Evolutionary conservation across 2,329 filamentous ascomycete genomes (phyloP).

Genomic region (Colletotrichum horii): DNA sequence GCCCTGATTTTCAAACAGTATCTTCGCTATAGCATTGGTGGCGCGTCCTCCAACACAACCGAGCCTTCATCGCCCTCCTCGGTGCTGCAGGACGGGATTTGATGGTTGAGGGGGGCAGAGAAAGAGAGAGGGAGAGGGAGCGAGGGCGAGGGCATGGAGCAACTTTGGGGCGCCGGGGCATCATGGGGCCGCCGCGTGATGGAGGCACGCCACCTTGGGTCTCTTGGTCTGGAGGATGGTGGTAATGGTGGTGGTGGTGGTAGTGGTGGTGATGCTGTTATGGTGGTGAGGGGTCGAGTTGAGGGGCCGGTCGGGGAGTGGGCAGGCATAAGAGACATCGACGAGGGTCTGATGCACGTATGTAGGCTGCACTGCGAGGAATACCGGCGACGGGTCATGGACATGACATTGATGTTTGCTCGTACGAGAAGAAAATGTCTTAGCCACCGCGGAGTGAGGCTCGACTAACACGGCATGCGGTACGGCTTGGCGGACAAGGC

Average conservation of each 20-base stretch:
- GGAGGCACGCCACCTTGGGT: slow-evolving; percentile 11
- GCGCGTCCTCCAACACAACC: neutral
- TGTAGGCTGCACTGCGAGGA: neutral
- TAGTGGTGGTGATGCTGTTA: neutral
- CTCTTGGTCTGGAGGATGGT: neutral
- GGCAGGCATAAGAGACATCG: neutral
- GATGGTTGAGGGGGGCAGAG: neutral
- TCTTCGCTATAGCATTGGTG: neutral
- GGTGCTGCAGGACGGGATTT: neutral
- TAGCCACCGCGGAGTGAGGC: neutral
- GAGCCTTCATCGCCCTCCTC: neutral
- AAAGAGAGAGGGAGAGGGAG: neutral
- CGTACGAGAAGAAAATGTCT: slow-evolving; percentile 10
- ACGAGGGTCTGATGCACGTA: neutral
- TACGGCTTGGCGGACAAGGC: neutral
- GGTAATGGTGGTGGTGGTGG: neutral
- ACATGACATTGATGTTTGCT: slow-evolving; percentile 4
- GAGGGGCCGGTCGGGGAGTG: neutral
- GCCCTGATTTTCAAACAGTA: neutral
- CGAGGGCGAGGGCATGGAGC: neutral
- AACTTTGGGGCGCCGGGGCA: neutral
- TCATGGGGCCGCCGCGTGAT: slow-evolving; percentile 15
- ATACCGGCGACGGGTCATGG: neutral
- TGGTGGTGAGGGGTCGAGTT: neutral
- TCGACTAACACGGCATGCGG: slow-evolving; percentile 11